These are phyloP conservation scores for Trichosanthes truncata DNA, from an alignment of 306 rosid genomes.

Conservation along the genomic window DNA sequence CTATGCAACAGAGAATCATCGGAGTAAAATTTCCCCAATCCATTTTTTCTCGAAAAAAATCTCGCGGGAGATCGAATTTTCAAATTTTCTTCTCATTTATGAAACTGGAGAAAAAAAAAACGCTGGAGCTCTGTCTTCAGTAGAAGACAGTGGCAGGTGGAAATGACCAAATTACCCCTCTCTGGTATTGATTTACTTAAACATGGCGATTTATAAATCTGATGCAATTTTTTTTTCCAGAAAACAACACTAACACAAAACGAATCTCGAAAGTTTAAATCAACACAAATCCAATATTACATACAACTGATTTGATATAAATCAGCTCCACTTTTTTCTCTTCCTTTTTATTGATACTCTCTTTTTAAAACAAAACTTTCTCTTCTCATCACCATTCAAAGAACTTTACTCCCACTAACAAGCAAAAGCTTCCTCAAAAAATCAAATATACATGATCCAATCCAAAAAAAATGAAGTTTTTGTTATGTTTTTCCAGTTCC, in stretches of 20 bases:
- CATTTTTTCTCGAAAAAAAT: too few species aligned
- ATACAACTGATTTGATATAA: not conserved
- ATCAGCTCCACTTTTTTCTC: not conserved
- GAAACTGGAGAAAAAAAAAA: not conserved
- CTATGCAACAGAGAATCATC: not conserved
- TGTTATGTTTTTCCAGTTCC: not conserved
- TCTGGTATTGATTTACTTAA: not conserved
- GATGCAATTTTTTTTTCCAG: not conserved
- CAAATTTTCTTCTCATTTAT: not conserved
- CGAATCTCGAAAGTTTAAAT: not conserved
- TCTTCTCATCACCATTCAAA: not conserved
- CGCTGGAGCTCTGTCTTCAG: not conserved
- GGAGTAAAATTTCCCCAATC: not conserved
- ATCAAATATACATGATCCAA: not conserved
- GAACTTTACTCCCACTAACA: not conserved
- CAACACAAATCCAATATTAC: not conserved
- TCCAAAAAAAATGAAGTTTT: not conserved
- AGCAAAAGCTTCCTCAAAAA: not conserved
- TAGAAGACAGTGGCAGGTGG: not conserved
- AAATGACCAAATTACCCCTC: not conserved
- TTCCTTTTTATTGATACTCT: not conserved
- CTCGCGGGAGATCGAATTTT: not conserved
- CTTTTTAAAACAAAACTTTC: not conserved
- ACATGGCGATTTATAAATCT: not conserved
- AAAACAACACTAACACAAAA: not conserved